Conservation (phyloP, 2,329 filamentous ascomycete genomes). For the Fusarium sp. region DNA sequence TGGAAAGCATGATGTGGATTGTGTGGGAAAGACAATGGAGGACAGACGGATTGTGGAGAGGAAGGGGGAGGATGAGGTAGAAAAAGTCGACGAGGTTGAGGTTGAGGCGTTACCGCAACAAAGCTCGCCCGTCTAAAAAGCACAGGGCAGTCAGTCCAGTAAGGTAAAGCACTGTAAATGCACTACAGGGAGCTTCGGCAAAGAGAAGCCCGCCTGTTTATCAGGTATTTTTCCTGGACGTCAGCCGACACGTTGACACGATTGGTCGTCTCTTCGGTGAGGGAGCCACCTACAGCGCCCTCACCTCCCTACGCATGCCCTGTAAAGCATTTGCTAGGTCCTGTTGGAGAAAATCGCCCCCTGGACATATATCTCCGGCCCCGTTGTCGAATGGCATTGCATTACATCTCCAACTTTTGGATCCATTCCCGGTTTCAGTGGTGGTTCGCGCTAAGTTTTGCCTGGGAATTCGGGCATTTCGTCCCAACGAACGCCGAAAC, state of each 20-base stretch:
- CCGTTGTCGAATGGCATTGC: conserved; percentile 21
- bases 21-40: conserved; percentile 45
- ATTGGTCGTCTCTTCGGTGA: conserved; percentile 25
- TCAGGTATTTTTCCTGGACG: conserved; percentile 43
- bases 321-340: conserved; percentile 2
- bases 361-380: conserved; percentile 46
- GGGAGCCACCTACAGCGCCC: conserved; percentile 21
- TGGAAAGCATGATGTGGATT: conserved; percentile 65
- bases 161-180: conserved; percentile 8
- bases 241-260: conserved; percentile 9
- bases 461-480: conserved; percentile 30
- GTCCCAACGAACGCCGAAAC: conserved; percentile 37
- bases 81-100: conserved; percentile 43
- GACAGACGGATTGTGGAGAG: conserved; percentile 32
- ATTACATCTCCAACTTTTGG: conserved; percentile 5
- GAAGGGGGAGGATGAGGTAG: conserved; percentile 33
- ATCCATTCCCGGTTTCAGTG: conserved; percentile 14
- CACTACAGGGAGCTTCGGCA: conserved; percentile 44
- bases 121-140: conserved; percentile 41
- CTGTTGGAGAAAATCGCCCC: background rate
- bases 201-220: conserved; percentile 31
- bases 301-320: conserved; percentile 22
- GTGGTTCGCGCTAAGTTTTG: conserved; percentile 23
- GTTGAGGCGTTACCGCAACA: conserved; percentile 43
- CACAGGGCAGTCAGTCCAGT: conserved; percentile 27